Evolutionary conservation across 768 basidiomycete species (phyloP), one percentile per base, ranked within the genome.

Genomic region (Hygrocybe punicea): DNA sequence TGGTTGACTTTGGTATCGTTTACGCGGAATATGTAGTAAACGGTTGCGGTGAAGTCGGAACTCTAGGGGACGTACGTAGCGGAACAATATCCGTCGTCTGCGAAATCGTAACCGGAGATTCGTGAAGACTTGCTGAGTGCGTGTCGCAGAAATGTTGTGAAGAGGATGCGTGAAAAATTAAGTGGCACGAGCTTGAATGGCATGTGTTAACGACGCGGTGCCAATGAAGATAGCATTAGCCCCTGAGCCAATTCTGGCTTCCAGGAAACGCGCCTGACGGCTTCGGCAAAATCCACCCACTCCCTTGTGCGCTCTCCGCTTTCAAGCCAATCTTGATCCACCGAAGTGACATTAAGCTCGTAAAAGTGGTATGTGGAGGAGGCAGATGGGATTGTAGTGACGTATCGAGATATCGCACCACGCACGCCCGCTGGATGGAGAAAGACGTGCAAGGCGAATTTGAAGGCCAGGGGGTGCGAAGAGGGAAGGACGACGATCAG

Each of bases 231-330:
- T 29, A 87, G 77, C 63, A 79, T 78, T 52, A 93, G 78, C 51
- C 85, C 91, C 69, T 89, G 86, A 7, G 84, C 82, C 44, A 93
- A 80, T 74, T 93, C 91, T n/a, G 81, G 74, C 69, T 93, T 93
- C 91, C 91, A 93, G 58, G 84, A 80, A 39, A 93, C 69, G 63
- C 91, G 77, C 65, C 78, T 74, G 60, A 83, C 73, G 14, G 91
- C 91, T 74, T 93, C 91, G 45, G 85, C 83, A 65, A 86, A 91
- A 71, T 92, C 90, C 63, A 93, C 90, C 90, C 89, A 92, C 75
- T 93, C 91, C 64, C 91, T 76, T 69, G 77, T 79, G 59, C 91
- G 84, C 75, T 93, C 91, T 62, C 84, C 79, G 65, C 81, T 76
- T 70, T 93, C 91, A 57, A 89, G 75, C 91, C 91, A 93, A 59